These are phyloP conservation scores for Withania somnifera DNA, from an alignment of 305 asterid species.

Conservation along the genomic window DNA sequence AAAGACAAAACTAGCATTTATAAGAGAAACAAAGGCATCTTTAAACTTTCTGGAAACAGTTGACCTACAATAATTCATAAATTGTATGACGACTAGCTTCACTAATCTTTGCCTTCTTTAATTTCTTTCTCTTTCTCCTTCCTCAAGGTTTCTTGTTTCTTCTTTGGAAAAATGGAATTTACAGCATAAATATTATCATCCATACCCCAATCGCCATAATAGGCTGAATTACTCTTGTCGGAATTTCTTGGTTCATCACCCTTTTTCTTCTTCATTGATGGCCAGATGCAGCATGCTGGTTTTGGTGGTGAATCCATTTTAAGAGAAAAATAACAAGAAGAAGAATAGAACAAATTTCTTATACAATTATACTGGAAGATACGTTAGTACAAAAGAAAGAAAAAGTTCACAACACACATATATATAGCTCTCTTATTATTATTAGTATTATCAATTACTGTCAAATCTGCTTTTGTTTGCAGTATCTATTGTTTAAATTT, in stretches of 20 bases:
- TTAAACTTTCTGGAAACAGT: background rate
- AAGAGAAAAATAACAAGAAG: background rate
- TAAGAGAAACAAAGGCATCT: background rate
- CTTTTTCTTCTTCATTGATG: background rate
- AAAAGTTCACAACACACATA: background rate
- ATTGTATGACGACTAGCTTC: background rate
- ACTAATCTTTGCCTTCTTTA: background rate
- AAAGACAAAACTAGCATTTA: background rate
- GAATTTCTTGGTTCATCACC: background rate
- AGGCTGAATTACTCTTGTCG: background rate
- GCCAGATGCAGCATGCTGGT: conserved; percentile 4
- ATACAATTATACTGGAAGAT: too few relatives aligned
- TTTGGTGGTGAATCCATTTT: background rate
- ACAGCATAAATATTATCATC: background rate
- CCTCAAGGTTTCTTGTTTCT: background rate
- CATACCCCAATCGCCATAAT: conserved; percentile 11
- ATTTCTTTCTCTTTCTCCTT: background rate
- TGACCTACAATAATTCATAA: too few relatives aligned
- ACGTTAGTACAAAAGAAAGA: too few relatives aligned
- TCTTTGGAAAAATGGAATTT: background rate
- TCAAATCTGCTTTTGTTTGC: background rate
- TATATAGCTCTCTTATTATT: background rate
- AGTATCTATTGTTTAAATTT: background rate
- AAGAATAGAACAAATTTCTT: background rate
- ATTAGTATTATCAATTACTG: too few relatives aligned